These are phyloP conservation scores for Termitomyces titanicus DNA, from an alignment of 768 basidiomycete species.

Conservation along the genomic window DNA sequence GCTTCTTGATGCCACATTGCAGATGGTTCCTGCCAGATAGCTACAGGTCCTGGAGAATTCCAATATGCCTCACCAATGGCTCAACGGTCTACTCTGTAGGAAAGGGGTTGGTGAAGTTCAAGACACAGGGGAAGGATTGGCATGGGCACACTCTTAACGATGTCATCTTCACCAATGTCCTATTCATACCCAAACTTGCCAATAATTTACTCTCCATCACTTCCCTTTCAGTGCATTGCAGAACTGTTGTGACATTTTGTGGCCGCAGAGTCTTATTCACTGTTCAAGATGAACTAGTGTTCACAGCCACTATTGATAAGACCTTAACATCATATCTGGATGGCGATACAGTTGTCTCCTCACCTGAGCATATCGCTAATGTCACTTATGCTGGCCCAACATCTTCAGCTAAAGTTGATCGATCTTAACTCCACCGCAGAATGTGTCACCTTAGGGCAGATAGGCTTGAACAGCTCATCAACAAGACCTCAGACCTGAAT, in stretches of 20 bases:
- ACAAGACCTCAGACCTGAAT: neutral
- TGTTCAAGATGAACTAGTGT: neutral
- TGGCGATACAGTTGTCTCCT: too few species aligned
- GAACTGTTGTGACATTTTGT: neutral
- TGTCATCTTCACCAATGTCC: constrained; percentile 10
- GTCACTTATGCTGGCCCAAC: neutral
- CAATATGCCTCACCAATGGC: neutral
- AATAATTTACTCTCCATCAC: constrained; percentile 9
- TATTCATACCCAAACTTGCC: constrained; percentile 5
- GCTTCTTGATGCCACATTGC: neutral
- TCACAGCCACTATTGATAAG: neutral
- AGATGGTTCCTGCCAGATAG: neutral
- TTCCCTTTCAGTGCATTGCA: neutral
- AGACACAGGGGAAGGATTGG: neutral
- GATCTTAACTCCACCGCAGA: neutral
- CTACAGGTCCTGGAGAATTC: neutral
- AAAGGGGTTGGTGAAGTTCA: neutral
- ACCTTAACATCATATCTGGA: too few species aligned
- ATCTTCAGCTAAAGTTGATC: neutral
- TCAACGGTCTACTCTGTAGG: neutral
- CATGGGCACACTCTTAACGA: neutral
- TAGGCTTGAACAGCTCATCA: neutral
- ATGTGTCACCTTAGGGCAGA: neutral
- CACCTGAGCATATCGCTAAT: neutral
- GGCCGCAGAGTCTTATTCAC: neutral